phyloP scores from a whole-genome alignment of 2,329 filamentous ascomycete species.

The Calonectria ilicicola region DNA sequence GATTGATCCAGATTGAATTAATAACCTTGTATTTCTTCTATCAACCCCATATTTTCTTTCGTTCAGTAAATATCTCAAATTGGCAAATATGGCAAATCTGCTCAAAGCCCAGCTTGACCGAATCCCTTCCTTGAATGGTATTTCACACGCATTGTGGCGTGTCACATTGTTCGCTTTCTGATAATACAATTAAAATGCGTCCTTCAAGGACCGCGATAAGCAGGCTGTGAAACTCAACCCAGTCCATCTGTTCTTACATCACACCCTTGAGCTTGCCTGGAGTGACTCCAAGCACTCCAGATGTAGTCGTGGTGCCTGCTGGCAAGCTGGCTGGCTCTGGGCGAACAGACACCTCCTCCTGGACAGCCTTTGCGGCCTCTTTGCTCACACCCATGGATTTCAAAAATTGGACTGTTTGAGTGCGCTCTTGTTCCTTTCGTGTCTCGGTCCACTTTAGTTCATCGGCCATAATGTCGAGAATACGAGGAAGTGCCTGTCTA shows the following conservation, averaged over 20 bases:
- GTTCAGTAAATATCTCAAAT: neutral
- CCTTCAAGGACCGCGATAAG: neutral
- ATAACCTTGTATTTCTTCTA: neutral
- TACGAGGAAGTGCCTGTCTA: constrained; percentile 74
- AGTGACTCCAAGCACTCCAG: constrained; percentile 3
- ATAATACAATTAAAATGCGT: neutral
- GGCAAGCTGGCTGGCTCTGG: neutral
- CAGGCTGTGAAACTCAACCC: neutral
- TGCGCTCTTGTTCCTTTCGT: constrained; percentile 68
- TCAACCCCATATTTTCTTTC: constrained; percentile 1
- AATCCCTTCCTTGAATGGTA: neutral
- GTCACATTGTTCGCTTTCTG: neutral
- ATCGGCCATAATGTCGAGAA: constrained; percentile 79
- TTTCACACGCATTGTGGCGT: neutral
- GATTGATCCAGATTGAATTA: neutral
- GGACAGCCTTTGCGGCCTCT: constrained; percentile 35
- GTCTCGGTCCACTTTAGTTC: constrained; percentile 74
- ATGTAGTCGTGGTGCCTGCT: neutral
- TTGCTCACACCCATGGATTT: constrained; percentile 57
- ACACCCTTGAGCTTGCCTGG: constrained; percentile 11
- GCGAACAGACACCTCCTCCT: constrained; percentile 26
- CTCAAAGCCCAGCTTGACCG: neutral
- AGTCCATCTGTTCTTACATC: neutral
- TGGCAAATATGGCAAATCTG: neutral
- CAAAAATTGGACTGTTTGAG: constrained; percentile 62